Percentiles rank a stretch among this genome's conserved stretches.
Conservation (phyloP, 106 monocot genomes). For the Hemerocallis citrina region DNA sequence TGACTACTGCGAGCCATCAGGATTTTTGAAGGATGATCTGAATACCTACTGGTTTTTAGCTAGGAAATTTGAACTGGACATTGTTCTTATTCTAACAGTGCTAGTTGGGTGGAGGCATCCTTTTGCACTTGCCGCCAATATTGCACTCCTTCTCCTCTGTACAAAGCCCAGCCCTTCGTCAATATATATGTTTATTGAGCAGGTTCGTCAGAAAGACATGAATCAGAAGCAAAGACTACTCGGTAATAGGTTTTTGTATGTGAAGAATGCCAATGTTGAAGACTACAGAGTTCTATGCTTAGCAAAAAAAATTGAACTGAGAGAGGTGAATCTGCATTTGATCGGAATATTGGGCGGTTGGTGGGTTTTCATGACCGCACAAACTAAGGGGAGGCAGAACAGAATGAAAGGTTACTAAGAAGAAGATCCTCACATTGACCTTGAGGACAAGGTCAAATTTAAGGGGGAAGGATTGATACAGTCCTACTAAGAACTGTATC, state of each 20-base stretch:
- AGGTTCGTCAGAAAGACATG: no score
- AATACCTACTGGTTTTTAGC: conserved; percentile 41
- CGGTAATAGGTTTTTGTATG: conserved; percentile 59
- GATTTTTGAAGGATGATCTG: conserved; percentile 43
- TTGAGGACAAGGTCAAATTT: no score
- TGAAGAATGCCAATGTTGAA: conserved; percentile 58
- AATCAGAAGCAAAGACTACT: no score
- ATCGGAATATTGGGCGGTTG: conserved; percentile 82
- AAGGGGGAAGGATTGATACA: no score
- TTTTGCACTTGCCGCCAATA: conserved; percentile 48
- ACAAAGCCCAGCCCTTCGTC: conserved; percentile 73
- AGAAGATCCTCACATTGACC: no score
- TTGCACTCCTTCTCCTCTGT: conserved; percentile 58
- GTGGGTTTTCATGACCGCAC: conserved; percentile 50
- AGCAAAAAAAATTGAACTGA: conserved; percentile 61
- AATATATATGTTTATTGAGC: conserved; percentile 69
- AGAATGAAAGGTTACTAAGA: no score
- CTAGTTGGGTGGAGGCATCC: conserved; percentile 61
- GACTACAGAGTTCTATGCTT: conserved; percentile 73
- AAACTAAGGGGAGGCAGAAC: no score
- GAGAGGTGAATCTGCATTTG: conserved; percentile 35
- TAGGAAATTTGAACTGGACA: conserved; percentile 62
- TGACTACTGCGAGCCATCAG: conserved; percentile 27
- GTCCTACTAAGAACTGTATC: no score
- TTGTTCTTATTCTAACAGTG: conserved; percentile 44